These are phyloP conservation scores for Asterochloris sp. DNA, from an alignment of 139 green algal species.

Conservation along the genomic window DNA sequence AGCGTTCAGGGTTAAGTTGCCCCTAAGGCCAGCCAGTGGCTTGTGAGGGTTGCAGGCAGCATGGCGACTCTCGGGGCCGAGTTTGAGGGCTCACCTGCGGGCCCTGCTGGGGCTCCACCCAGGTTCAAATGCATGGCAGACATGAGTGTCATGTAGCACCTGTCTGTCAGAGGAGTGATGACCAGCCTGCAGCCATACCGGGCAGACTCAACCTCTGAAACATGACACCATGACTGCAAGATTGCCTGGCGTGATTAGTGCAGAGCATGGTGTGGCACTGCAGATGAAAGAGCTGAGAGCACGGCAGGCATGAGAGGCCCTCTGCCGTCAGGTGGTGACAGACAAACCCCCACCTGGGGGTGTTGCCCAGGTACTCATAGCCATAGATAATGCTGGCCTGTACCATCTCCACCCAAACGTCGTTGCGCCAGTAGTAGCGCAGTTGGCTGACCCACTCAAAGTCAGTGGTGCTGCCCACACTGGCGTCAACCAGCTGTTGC, in stretches of 20 bases:
- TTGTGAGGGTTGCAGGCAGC: too few species aligned
- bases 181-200: not conserved
- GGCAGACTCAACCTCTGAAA: too few species aligned
- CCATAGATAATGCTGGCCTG: slow-evolving; percentile 62
- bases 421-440: slow-evolving; percentile 61
- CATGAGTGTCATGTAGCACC: slow-evolving; percentile 79
- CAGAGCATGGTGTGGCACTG: slow-evolving; percentile 29
- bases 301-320: too few species aligned
- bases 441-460: slow-evolving; percentile 80
- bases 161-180: slow-evolving; percentile 27
- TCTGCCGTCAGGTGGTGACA: not conserved
- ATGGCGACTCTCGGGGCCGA: too few species aligned
- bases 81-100: slow-evolving; percentile 47
- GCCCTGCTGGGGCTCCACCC: slow-evolving; percentile 66
- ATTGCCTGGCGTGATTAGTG: not conserved
- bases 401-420: slow-evolving; percentile 75
- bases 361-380: slow-evolving; percentile 83
- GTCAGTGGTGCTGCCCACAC: slow-evolving; percentile 48
- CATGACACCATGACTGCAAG: too few species aligned
- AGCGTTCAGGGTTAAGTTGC: too few species aligned
- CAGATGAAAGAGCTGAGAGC: too few species aligned
- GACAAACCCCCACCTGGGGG: slow-evolving; percentile 67
- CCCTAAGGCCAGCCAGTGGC: too few species aligned
- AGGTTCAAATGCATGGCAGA: slow-evolving; percentile 79
- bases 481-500: slow-evolving; percentile 28